Evolutionary conservation across 805 yeast genomes (phyloP).

Genomic region (Lipomyces sp.): DNA sequence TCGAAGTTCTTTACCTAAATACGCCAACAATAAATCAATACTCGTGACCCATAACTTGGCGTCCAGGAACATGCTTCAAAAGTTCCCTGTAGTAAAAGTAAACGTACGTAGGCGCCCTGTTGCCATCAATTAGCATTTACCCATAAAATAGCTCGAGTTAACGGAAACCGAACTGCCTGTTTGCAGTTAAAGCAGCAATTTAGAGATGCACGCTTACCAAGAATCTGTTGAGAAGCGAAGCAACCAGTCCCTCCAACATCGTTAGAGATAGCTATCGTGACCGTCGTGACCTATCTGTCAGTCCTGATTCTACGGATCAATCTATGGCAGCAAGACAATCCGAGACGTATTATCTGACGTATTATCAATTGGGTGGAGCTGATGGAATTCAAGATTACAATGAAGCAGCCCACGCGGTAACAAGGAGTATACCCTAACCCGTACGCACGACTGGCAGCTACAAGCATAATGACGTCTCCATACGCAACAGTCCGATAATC

Average conservation of each 20-base stretch:
- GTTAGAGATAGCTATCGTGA: not conserved
- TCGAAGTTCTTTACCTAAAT: conserved; percentile 90
- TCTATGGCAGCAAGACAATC: not conserved
- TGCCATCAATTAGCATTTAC: not conserved
- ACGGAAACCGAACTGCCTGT: not conserved
- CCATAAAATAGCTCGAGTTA: not conserved
- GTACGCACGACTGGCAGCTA: not conserved
- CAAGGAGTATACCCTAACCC: not conserved
- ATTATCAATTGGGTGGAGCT: not conserved
- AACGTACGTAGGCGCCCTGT: conserved; percentile 47
- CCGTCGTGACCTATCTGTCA: not conserved
- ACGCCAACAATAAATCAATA: conserved; percentile 29
- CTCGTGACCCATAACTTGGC: not conserved
- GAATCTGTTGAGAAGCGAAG: conserved; percentile 50
- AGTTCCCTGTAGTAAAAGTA: not conserved
- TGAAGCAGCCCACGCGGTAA: not conserved
- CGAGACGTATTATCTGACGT: not conserved
- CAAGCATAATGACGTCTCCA: not conserved
- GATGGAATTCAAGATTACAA: not conserved
- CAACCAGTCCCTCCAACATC: conserved; percentile 53
- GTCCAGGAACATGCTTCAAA: not conserved
- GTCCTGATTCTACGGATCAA: not conserved
- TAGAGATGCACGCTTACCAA: conserved; percentile 42
- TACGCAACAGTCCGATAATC: too few species aligned
- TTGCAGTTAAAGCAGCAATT: not conserved